Conservation (phyloP, 2,329 filamentous ascomycete species). For the Cladophialophora carrionii region DNA sequence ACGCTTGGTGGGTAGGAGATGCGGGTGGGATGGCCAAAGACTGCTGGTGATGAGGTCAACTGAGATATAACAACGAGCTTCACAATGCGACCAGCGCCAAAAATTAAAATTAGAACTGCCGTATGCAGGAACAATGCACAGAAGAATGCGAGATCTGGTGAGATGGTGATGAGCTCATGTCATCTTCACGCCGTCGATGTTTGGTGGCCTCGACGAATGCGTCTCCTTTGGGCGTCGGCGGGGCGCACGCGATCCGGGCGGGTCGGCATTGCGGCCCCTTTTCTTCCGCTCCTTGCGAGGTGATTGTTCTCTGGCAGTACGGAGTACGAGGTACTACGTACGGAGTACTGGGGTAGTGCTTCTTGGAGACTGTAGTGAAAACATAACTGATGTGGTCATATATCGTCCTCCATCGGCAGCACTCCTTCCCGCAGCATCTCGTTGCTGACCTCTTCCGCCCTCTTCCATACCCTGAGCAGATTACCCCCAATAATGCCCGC, state of each 20-base stretch:
- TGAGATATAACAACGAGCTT: background rate
- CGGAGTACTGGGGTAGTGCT: too few relatives aligned
- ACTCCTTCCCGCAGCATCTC: constrained; percentile 63
- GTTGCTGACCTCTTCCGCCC: constrained; percentile 71
- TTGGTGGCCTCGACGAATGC: constrained; percentile 10
- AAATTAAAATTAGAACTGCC: constrained; percentile 3
- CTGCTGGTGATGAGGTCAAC: background rate
- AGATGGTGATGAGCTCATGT: constrained; percentile 10
- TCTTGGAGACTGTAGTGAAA: too few relatives aligned
- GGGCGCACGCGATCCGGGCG: background rate
- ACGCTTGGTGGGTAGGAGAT: background rate
- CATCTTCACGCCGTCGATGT: constrained; percentile 5
- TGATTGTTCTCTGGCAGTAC: too few relatives aligned
- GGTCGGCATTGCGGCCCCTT: constrained; percentile 2
- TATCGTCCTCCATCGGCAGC: constrained; percentile 23
- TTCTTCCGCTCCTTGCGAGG: background rate
- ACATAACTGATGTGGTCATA: constrained; percentile 17
- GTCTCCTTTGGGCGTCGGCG: constrained; percentile 4
- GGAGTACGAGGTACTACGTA: too few relatives aligned
- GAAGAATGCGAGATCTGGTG: background rate
- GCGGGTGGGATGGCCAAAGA: background rate
- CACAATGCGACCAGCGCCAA: constrained; percentile 10
- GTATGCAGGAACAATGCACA: constrained; percentile 15
- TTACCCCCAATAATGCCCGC: constrained; percentile 78
- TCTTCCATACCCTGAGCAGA: constrained; percentile 78